Evolutionary conservation across 108 stramenopile species (phyloP).

Genomic region (Hondaea fermentalgiana): DNA sequence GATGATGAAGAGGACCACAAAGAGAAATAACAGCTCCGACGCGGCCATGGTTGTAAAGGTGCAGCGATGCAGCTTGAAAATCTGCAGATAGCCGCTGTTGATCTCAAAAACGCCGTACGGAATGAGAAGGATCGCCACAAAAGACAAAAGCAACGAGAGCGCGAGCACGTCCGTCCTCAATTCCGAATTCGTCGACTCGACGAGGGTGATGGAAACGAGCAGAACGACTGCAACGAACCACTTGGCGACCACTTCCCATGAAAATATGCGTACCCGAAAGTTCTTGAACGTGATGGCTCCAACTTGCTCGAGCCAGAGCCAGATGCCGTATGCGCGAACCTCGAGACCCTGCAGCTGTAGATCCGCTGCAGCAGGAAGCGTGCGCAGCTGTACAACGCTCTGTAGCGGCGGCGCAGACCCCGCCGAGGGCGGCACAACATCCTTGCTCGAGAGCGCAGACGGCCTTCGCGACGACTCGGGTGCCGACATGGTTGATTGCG

Average conservation of each 20-base stretch:
- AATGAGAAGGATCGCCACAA: not conserved
- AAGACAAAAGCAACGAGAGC: not conserved
- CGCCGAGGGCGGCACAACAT: too few species aligned
- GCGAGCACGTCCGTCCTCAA: not conserved
- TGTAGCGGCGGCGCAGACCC: not conserved
- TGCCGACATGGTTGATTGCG: not conserved
- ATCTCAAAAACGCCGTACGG: not conserved
- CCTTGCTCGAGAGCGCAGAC: not conserved
- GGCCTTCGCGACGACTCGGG: not conserved
- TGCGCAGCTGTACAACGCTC: not conserved
- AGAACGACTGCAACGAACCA: not conserved
- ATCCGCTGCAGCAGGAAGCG: not conserved
- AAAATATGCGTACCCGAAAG: not conserved
- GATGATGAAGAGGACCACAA: not conserved
- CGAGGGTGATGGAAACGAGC: not conserved
- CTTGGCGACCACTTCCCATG: not conserved
- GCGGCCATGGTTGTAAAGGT: not conserved
- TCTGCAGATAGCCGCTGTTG: not conserved
- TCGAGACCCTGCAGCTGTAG: not conserved
- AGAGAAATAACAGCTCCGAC: not conserved
- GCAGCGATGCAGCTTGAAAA: conserved; percentile 9
- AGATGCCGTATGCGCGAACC: not conserved
- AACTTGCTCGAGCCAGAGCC: not conserved
- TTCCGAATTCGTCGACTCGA: not conserved
- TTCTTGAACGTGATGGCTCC: not conserved